These are phyloP conservation scores for Chenopodium suecicum DNA, from an alignment of 148 eudicot species.

Conservation along the genomic window DNA sequence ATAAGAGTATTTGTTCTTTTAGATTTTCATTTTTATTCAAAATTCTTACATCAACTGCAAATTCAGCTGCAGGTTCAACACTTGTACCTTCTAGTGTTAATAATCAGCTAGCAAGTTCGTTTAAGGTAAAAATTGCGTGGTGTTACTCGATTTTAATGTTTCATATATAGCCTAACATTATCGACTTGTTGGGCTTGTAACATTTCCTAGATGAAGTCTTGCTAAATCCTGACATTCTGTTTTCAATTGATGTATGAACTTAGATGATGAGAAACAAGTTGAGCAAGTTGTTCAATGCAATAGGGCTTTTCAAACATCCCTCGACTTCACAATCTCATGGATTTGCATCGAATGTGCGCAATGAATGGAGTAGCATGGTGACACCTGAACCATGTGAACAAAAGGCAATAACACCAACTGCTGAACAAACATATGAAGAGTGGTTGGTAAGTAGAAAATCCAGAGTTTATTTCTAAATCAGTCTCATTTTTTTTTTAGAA, in stretches of 20 bases:
- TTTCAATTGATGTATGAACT: not conserved
- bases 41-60: conserved; percentile 11
- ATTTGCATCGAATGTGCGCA: conserved; percentile 18
- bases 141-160: not conserved
- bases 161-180: not conserved
- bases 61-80: conserved; percentile 18
- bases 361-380: conserved; percentile 28
- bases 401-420: conserved; percentile 10
- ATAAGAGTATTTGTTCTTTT: conserved; percentile 13
- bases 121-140: conserved; percentile 18
- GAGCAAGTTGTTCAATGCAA: conserved; percentile 29
- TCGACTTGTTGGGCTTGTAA: not conserved
- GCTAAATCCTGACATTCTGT: not conserved
- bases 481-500: not conserved
- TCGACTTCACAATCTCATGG: conserved; percentile 7
- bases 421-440: conserved; percentile 24
- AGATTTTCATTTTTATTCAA: conserved; percentile 5
- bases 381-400: conserved; percentile 38
- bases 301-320: conserved; percentile 34
- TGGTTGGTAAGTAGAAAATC: conserved; percentile 31
- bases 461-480: not conserved
- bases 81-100: conserved; percentile 5
- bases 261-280: conserved; percentile 36
- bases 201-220: not conserved
- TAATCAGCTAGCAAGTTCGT: not conserved